Evolutionary conservation across 148 eudicot species (phyloP).

Genomic region (Beta vulgaris): DNA sequence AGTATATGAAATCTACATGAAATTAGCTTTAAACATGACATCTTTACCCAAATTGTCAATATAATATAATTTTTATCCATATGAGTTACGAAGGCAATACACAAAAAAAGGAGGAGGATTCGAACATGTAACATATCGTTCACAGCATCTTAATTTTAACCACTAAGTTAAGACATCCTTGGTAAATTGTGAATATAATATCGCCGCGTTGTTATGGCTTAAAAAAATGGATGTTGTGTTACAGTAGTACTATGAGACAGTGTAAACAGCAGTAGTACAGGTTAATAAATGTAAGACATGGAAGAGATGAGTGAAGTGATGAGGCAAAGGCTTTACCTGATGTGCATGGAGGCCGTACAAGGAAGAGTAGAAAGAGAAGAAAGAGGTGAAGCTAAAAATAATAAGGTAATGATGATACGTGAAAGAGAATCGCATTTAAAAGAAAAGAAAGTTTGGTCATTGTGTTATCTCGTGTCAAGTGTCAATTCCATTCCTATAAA

Average conservation of each 20-base stretch:
- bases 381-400: conserved; percentile 11
- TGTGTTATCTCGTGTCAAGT: conserved; percentile 26
- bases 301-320: conserved; percentile 2
- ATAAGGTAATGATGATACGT: conserved; percentile 27
- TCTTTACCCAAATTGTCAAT: no score
- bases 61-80: no score
- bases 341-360: conserved; percentile 25
- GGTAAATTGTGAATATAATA: no score
- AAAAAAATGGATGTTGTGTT: neutral
- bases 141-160: no score
- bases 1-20: no score
- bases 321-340: conserved; percentile 13
- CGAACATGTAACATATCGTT: no score
- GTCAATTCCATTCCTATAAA: conserved; percentile 15
- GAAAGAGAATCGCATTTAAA: neutral
- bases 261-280: neutral
- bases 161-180: no score
- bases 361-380: conserved; percentile 1
- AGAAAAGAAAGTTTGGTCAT: neutral
- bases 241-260: neutral
- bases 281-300: neutral
- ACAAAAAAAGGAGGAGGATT: no score
- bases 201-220: no score
- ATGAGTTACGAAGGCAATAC: no score
- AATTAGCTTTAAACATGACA: no score